Evolutionary conservation across 2,329 filamentous ascomycete species (phyloP), one percentile per base, ranked within the genome.

Genomic region (Leptodontidium sp.): DNA sequence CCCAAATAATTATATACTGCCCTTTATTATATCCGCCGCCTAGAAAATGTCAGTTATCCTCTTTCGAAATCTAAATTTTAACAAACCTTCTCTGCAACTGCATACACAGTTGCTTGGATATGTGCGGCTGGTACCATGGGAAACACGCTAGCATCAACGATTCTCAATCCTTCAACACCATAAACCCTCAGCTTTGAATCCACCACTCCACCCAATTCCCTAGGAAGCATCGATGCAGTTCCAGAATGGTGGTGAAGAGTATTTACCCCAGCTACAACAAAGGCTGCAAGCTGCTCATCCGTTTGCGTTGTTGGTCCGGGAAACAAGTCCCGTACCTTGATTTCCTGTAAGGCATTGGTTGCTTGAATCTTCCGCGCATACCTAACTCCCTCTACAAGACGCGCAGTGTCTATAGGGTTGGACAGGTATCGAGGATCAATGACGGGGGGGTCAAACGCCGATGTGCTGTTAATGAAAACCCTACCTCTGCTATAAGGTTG

Each of bases 311-410:
- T 26, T 12, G 69, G 40, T 8, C 79, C 80, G 1, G 80, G 80
- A 1, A 69, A 67, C 9, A 76, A 70, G 70, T 81, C 79, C 1
- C 75, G 72, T 24, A 78, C 74, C 35, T 68, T 66, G 15, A 79
- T 74, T 35, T 68, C 70, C 68, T 78, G 74, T 71, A 77, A 77
- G 2, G 77, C 75, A 38, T 50, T 26, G 12, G 71, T 65, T 32
- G 29, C 29, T 32, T 49, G 45, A n/a, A 49, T 49, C 45, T n/a
- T n/a, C 45, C 45, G n/a, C n/a, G 43, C 43, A 45, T n/a, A 8
- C 45, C 45, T n/a, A 7, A n/a, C 17, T n/a, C n/a, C n/a, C 6
- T 32, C 29, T 3, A 32, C 29, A 6, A 32, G 29, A 32, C 29
- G 29, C 6, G 29, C 29, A 32, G 6, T 6, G 29, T 32, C 29